Evolutionary conservation across 2,329 filamentous ascomycete species (phyloP), one percentile per base, ranked within the genome.

Genomic region (Fusarium verrucosum): DNA sequence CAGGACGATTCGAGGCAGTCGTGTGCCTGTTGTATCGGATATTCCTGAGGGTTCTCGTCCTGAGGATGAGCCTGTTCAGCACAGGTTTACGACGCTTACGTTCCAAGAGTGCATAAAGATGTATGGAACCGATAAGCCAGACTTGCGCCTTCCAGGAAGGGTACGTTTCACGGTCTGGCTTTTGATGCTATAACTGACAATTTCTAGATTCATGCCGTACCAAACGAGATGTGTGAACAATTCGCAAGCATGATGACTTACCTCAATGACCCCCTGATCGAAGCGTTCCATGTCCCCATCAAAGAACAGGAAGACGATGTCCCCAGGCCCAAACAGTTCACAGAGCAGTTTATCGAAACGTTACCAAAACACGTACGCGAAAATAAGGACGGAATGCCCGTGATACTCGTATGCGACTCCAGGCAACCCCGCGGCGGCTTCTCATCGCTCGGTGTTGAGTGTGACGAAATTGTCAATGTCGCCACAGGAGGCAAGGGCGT

Each of bases 81-180:
- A 79, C 25, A 44, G 68, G 13, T 75, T 79, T 35, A 78, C 73
- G 0, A 75, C 67, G 0, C 57, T 79, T 7, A 78, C 74, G 1
- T 79, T 78, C 55, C 75, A 75, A 1, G 75, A 79, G 3, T 74
- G 90, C 17, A 98, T 99, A 89, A 79, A 84, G 2, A 81, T 79
- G 4, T 96, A 94, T 72, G 95, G 95, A 11, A 91, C 88, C 6
- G 95, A 99, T 77, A 99, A 99, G 76, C 95, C 95, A 5, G 95
- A 99, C 73, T 79, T 94, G 10, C 87, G 95, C 17, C 89, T 94
- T 33, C 85, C 86, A 2, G 88, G 87, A 23, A 79, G 85, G 71
- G 89, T 91, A 74, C 49, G 81, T 74, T 7, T 3, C 4, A 7
- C 13, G 20, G 7, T 6, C 37, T 2, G 1, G 0, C n/a, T 10